Conservation (phyloP, 306 rosid species). For the Begonia masoniana region DNA sequence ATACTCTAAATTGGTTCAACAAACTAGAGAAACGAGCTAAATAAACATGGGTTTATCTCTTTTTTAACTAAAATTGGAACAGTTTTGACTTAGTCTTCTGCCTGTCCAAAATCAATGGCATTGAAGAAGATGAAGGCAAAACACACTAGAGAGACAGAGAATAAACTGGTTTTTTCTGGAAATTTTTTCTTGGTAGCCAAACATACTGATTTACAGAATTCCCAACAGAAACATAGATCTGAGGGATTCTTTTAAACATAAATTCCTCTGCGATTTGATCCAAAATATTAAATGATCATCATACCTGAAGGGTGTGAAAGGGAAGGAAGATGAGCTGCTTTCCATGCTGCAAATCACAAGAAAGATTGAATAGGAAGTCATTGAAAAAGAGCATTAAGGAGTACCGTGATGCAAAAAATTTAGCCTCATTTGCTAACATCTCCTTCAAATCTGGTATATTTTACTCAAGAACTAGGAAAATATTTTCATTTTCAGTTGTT, state of each 20-base stretch:
- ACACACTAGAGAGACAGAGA: background rate
- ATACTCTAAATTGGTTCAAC: too few relatives aligned
- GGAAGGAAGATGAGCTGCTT: conserved; percentile 66
- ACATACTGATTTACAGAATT: background rate
- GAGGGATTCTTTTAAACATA: background rate
- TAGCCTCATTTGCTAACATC: conserved; percentile 47
- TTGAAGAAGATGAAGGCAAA: background rate
- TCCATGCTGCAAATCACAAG: conserved; percentile 46
- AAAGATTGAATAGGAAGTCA: conserved; percentile 24
- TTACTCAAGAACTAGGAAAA: background rate
- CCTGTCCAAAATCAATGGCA: background rate
- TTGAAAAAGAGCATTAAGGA: conserved; percentile 45
- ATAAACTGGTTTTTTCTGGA: background rate
- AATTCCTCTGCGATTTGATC: conserved; percentile 5
- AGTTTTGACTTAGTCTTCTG: background rate
- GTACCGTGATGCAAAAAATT: conserved; percentile 31
- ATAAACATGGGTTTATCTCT: too few relatives aligned
- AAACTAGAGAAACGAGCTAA: too few relatives aligned
- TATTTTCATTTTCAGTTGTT: background rate
- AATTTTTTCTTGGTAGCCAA: background rate
- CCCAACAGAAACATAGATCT: background rate
- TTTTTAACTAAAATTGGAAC: background rate
- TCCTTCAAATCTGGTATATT: conserved; percentile 56
- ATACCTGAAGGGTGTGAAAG: conserved; percentile 7
- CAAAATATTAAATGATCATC: conserved; percentile 7